Percentiles rank a stretch among this genome's conserved stretches.
Evolutionary conservation across 2,329 filamentous ascomycete species (phyloP).

Genomic region (Cladophialophora yegresii): DNA sequence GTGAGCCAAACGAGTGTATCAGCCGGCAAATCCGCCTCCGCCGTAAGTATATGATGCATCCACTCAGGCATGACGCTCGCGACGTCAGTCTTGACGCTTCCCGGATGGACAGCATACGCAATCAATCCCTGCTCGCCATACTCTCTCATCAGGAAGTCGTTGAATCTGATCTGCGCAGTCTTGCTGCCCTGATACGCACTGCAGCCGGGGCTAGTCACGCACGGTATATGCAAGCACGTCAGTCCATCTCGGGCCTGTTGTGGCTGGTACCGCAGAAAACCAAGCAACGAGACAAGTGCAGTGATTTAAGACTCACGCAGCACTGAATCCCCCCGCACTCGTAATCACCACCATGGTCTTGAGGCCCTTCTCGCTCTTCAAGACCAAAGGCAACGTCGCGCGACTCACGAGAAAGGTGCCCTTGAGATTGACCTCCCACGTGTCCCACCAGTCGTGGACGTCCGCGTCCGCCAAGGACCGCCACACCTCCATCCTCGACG

Average conservation of each 20-base stretch:
- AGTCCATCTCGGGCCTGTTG: no score
- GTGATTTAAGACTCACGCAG: constrained; percentile 28
- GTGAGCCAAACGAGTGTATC: constrained; percentile 38
- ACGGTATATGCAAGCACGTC: constrained; percentile 27
- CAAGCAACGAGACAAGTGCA: neutral
- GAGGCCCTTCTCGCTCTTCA: constrained; percentile 37
- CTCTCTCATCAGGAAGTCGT: constrained; percentile 51
- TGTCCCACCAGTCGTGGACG: constrained; percentile 49
- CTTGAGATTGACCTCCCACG: constrained; percentile 56
- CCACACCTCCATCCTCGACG: constrained; percentile 30
- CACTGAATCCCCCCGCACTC: constrained; percentile 44
- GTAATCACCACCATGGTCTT: constrained; percentile 44
- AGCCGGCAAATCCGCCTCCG: constrained; percentile 53
- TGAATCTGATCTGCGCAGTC: constrained; percentile 49
- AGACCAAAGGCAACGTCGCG: constrained; percentile 40
- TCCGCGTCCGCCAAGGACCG: constrained; percentile 38
- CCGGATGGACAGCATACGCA: constrained; percentile 33
- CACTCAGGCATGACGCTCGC: constrained; percentile 25
- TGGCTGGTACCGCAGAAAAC: no score
- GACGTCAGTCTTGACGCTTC: constrained; percentile 21
- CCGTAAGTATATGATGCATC: constrained; percentile 20
- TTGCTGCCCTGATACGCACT: constrained; percentile 54
- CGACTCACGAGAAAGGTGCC: constrained; percentile 41
- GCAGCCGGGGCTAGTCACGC: constrained; percentile 39
- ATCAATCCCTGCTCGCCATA: constrained; percentile 41